These are phyloP conservation scores for Neobulgaria alba DNA, from an alignment of 2,329 filamentous ascomycete species.

Conservation along the genomic window DNA sequence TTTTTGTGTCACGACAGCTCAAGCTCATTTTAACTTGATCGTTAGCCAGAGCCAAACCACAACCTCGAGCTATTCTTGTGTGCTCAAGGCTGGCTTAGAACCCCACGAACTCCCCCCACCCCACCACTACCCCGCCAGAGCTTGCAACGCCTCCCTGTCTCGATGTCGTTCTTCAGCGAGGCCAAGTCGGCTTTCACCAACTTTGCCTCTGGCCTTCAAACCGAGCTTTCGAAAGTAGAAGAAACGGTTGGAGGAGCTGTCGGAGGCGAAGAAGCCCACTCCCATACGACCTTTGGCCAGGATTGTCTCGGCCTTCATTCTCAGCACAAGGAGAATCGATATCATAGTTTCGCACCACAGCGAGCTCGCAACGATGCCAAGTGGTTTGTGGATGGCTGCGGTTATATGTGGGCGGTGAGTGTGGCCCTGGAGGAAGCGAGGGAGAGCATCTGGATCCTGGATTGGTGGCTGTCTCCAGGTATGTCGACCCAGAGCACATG, in stretches of 20 bases:
- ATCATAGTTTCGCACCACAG: conserved; percentile 63
- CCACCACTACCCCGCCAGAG: neutral
- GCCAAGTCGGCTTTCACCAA: conserved; percentile 13
- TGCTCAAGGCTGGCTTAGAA: too few species aligned
- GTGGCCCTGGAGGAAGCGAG: conserved; percentile 68
- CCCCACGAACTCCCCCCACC: neutral
- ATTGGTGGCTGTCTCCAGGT: conserved; percentile 78
- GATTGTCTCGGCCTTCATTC: conserved; percentile 34
- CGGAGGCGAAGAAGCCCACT: conserved; percentile 35
- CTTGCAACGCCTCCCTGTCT: conserved; percentile 1
- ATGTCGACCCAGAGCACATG: too few species aligned
- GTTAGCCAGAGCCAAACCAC: neutral
- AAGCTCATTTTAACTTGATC: too few species aligned
- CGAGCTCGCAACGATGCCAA: conserved; percentile 62
- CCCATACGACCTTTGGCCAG: conserved; percentile 36
- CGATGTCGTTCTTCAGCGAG: conserved; percentile 17
- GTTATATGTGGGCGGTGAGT: conserved; percentile 80
- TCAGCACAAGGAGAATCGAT: conserved; percentile 43
- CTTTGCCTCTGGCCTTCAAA: conserved; percentile 15
- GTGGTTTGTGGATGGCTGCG: conserved; percentile 81
- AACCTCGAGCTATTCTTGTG: neutral
- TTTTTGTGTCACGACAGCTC: too few species aligned
- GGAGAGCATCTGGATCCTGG: conserved; percentile 71
- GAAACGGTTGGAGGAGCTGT: conserved; percentile 12
- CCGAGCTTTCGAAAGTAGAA: too few species aligned